Conservation (phyloP, 1,284 basidiomycete genomes). For the Malassezia dermatis region DNA sequence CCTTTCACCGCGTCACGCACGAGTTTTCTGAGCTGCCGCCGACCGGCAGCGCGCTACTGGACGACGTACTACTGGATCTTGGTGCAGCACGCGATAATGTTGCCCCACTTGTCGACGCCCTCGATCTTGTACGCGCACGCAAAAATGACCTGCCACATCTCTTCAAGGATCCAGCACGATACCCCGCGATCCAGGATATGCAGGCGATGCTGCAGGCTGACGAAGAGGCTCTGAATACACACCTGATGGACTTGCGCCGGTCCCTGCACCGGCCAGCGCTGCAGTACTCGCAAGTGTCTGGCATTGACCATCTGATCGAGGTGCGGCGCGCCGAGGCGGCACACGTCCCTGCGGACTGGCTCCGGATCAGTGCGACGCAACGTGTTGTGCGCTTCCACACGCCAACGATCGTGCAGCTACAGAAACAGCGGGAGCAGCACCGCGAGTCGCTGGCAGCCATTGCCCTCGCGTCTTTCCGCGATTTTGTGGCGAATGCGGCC, state of each 20-base stretch:
- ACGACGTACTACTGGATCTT: constrained; percentile 61
- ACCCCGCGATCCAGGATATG: constrained; percentile 57
- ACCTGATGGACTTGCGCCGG: constrained; percentile 63
- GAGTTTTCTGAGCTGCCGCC: constrained; percentile 56
- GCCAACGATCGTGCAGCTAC: constrained; percentile 59
- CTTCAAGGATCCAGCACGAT: constrained; percentile 65
- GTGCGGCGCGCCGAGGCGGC: constrained; percentile 63
- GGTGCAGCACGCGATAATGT: constrained; percentile 59
- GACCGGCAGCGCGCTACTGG: constrained; percentile 57
- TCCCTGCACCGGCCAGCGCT: constrained; percentile 63
- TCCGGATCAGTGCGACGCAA: constrained; percentile 66
- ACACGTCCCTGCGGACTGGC: constrained; percentile 69
- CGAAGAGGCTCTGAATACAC: constrained; percentile 64
- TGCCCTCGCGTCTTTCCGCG: constrained; percentile 23
- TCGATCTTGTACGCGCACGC: constrained; percentile 60
- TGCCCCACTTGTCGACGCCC: constrained; percentile 55
- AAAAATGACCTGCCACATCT: constrained; percentile 63
- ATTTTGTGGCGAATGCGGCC: constrained; percentile 22
- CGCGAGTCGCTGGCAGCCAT: constrained; percentile 63
- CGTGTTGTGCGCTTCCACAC: constrained; percentile 68
- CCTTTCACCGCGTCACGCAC: constrained; percentile 63
- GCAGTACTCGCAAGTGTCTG: constrained; percentile 60
- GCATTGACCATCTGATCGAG: constrained; percentile 47
- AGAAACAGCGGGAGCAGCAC: constrained; percentile 65
- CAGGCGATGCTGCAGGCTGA: constrained; percentile 56